Evolutionary conservation across 1,139 yeast species (phyloP), one percentile per base, ranked within the genome.

Genomic region (Scheffersomyces segobiensis): DNA sequence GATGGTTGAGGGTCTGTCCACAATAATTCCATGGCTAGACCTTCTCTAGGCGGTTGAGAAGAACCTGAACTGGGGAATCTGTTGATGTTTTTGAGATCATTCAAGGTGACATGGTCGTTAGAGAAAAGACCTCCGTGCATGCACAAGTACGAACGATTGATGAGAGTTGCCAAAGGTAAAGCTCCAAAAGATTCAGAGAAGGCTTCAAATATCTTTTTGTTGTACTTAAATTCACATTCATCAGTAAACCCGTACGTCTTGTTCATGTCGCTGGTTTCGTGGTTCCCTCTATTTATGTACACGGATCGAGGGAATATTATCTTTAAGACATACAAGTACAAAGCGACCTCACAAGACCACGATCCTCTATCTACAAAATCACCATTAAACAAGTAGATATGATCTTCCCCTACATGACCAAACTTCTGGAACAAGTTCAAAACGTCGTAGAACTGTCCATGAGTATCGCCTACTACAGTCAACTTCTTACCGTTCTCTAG

Each of bases 321-420:
- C 76, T 95, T 95, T 73, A 91, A 83, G 17, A 89, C 84, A 72
- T 91, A 93, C 56, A 92, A 81, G 54, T 91, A 80, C 55, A 96
- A 78, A 1, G 98, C 98, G 56, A 95, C 96, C 72, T 95, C 99
- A 70, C 97, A 91, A 4, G 98, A 92, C 98, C 99, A 95, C 7
- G 97, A 91, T 1, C 99, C 99, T 70, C 99, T 83, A 71, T 95
- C 99, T 5, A 95, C 99, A 75, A 95, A 95, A 75, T 96, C 99
- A 54, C 99, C 99, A 70, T 95, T 95, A 78, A 95, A 93, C 58
- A 95, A 76, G 71, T 91, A 95, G 19, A 87, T 82, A 72, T 93
- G 98, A n/a, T 81, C 79, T 0, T 80, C 73, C 2, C 88, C 85
- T 22, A 87, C 88, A 60, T 76, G 73, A 7, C 99, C 99, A 68